Conservation (phyloP, 2,329 filamentous ascomycete genomes). For the Botrytis squamosa region DNA sequence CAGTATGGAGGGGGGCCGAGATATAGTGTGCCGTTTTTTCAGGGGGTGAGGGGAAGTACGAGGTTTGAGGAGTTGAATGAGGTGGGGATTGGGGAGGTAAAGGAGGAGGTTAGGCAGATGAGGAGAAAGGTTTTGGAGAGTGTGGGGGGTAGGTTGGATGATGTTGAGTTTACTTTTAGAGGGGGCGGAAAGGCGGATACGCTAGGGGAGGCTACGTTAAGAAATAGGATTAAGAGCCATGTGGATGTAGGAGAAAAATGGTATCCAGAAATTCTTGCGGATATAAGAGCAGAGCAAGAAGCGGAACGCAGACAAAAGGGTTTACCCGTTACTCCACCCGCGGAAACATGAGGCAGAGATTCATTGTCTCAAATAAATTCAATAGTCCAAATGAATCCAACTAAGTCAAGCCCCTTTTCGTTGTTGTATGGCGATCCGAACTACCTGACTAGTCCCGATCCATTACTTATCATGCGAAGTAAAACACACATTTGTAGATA, state of each 20-base stretch:
- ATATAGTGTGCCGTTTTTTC: constrained; percentile 84
- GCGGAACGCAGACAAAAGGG: constrained; percentile 38
- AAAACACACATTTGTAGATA: constrained; percentile 5
- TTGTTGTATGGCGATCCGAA: neutral
- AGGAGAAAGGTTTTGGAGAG: constrained; percentile 56
- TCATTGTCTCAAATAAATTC: neutral
- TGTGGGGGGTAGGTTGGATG: constrained; percentile 60
- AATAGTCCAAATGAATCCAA: neutral
- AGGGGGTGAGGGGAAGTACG: constrained; percentile 77
- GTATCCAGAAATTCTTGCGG: constrained; percentile 59
- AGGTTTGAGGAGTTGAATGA: constrained; percentile 63
- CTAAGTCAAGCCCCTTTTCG: neutral
- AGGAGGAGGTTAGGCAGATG: constrained; percentile 61
- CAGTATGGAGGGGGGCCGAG: constrained; percentile 66
- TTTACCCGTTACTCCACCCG: constrained; percentile 15
- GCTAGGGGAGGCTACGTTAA: constrained; percentile 78
- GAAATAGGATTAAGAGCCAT: constrained; percentile 84
- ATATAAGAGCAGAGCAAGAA: constrained; percentile 59
- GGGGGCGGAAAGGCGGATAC: constrained; percentile 58
- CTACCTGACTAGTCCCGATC: neutral
- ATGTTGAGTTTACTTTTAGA: constrained; percentile 87
- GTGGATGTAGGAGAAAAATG: constrained; percentile 82
- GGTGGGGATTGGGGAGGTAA: constrained; percentile 48
- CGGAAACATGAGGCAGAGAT: constrained; percentile 5
- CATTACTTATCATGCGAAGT: neutral